Percentiles rank a stretch among this genome's conserved stretches.
These are phyloP conservation scores for Leishmania tarentolae DNA, from an alignment of 208 protist species.

Conservation along the genomic window DNA sequence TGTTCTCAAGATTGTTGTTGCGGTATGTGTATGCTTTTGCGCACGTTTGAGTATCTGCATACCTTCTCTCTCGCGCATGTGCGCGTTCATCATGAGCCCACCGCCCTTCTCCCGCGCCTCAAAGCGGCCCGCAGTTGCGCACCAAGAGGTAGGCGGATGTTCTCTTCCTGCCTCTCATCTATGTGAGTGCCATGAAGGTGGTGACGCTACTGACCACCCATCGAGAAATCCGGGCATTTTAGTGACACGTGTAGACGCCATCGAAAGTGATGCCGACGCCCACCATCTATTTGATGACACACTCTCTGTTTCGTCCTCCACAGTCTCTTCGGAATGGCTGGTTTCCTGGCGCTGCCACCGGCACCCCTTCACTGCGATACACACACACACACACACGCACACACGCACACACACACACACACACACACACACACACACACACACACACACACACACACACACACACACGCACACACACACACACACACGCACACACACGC, in stretches of 20 bases:
- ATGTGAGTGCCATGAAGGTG: not conserved
- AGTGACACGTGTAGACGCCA: not conserved
- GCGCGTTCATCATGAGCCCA: not conserved
- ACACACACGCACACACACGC: not conserved
- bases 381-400: too few species aligned
- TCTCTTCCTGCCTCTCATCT: not conserved
- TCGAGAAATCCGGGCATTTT: not conserved
- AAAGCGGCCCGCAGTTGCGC: not conserved
- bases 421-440: not conserved
- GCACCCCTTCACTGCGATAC: not conserved
- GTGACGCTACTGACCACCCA: not conserved
- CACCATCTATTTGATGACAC: not conserved
- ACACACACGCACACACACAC: not conserved
- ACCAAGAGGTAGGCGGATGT: not conserved
- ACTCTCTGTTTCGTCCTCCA: not conserved
- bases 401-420: not conserved
- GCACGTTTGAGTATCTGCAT: not conserved
- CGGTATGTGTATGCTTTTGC: not conserved
- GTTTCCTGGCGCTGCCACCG: not conserved
- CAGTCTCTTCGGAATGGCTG: not conserved
- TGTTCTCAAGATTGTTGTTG: not conserved
- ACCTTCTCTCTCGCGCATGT: not conserved
- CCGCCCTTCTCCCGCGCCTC: not conserved
- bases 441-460: not conserved
- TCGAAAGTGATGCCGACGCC: not conserved